Conservation (phyloP, 1,139 yeast species). For the Pichia sp. region DNA sequence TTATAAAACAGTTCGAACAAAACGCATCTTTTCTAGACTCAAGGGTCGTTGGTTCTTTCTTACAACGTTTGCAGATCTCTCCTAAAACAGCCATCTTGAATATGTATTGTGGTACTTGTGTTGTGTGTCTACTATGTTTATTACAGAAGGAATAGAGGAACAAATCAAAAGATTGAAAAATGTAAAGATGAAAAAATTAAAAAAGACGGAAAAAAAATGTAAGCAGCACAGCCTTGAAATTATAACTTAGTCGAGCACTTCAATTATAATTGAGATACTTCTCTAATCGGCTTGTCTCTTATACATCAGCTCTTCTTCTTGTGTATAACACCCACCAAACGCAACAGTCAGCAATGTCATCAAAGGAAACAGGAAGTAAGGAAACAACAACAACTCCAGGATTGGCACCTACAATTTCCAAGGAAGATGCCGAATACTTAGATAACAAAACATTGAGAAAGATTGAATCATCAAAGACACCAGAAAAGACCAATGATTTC, state of each 20-base stretch:
- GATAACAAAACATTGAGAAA: constrained; percentile 35
- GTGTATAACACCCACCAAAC: too few relatives aligned
- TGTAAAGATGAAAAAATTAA: too few relatives aligned
- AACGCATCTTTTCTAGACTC: constrained; percentile 68
- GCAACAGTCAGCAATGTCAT: not conserved
- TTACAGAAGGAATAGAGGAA: not conserved
- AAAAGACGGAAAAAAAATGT: too few relatives aligned
- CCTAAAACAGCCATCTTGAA: constrained; percentile 11
- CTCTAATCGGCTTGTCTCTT: too few relatives aligned
- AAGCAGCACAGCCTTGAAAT: too few relatives aligned
- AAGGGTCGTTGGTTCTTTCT: constrained; percentile 43
- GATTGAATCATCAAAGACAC: constrained; percentile 18
- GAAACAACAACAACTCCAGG: not conserved
- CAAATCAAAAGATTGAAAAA: too few relatives aligned
- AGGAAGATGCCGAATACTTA: constrained; percentile 36
- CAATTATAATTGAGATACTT: too few relatives aligned
- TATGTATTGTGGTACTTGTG: too few relatives aligned
- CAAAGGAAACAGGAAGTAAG: not conserved
- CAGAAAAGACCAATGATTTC: constrained; percentile 19
- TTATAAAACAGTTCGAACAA: constrained; percentile 67
- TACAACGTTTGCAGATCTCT: constrained; percentile 49
- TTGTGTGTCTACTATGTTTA: too few relatives aligned
- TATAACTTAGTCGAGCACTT: too few relatives aligned
- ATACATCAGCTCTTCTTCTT: too few relatives aligned
- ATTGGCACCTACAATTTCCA: constrained; percentile 10